These are phyloP conservation scores for Agrocybe praecox DNA, from an alignment of 768 basidiomycete genomes.

Conservation along the genomic window DNA sequence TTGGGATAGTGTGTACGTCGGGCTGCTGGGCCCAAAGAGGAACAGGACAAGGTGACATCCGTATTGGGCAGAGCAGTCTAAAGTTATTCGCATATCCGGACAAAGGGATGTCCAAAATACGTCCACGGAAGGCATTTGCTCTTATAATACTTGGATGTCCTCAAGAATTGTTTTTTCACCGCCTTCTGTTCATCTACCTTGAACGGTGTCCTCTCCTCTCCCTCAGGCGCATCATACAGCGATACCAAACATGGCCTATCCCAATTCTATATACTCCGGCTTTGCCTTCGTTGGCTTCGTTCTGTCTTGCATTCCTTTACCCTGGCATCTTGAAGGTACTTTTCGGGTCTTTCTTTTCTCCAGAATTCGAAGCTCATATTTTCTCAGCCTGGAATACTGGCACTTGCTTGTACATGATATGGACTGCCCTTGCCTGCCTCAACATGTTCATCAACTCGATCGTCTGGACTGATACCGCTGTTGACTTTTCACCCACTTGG, in stretches of 20 bases:
- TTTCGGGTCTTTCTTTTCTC: background rate
- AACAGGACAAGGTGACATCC: conserved; percentile 35
- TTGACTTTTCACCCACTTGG: conserved; percentile 60
- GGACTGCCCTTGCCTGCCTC: conserved; percentile 62
- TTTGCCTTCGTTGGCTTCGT: conserved; percentile 60
- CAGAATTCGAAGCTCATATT: conserved; percentile 17
- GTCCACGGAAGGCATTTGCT: conserved; percentile 39
- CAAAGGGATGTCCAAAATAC: conserved; percentile 47
- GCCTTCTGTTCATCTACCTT: background rate
- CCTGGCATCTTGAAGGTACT: conserved; percentile 67
- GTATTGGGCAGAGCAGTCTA: conserved; percentile 21
- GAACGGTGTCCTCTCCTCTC: conserved; percentile 15
- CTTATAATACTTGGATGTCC: conserved; percentile 35
- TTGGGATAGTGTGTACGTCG: conserved; percentile 22
- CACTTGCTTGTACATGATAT: conserved; percentile 72
- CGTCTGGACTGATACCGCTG: conserved; percentile 64
- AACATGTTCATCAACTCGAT: conserved; percentile 65
- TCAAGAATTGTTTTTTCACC: background rate
- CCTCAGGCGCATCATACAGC: background rate
- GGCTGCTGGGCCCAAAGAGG: conserved; percentile 14
- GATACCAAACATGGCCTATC: conserved; percentile 25
- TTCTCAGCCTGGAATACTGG: conserved; percentile 54
- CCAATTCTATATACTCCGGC: conserved; percentile 46
- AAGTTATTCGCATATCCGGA: conserved; percentile 20
- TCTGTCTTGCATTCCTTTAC: conserved; percentile 58